A percentile compares a stretch with the other conserved stretches of the same genome.
Evolutionary conservation across 2,329 filamentous ascomycete species (phyloP).

Genomic region (Teratosphaeria viscida): DNA sequence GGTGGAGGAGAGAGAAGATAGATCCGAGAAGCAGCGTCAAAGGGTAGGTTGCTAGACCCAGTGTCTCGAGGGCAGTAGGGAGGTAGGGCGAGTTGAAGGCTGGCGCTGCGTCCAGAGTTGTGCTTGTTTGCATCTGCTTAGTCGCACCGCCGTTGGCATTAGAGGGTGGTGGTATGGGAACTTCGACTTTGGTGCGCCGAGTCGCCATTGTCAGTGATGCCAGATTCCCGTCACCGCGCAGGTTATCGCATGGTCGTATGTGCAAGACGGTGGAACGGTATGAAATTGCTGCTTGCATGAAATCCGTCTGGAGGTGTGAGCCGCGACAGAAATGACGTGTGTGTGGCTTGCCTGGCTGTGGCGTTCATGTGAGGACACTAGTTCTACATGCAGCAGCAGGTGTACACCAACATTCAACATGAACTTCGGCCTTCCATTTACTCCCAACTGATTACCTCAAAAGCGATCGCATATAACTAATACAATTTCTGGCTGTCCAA

Average conservation of each 20-base stretch:
- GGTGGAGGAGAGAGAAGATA: slow-evolving; percentile 68
- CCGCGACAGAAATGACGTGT: background rate
- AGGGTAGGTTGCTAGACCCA: slow-evolving; percentile 63
- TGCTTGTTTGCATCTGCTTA: slow-evolving; percentile 1
- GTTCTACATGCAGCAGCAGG: no score
- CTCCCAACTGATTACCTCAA: background rate
- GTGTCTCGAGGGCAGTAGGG: slow-evolving; percentile 57
- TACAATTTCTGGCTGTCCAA: background rate
- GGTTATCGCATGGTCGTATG: background rate
- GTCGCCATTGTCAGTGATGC: slow-evolving; percentile 5
- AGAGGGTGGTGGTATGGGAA: slow-evolving; percentile 10
- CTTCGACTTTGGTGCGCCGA: slow-evolving; percentile 12
- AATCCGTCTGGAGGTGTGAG: no score
- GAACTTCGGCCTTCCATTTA: background rate
- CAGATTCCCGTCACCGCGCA: background rate
- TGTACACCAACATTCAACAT: no score
- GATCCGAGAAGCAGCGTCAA: slow-evolving; percentile 69
- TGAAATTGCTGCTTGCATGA: background rate
- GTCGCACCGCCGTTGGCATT: slow-evolving; percentile 4
- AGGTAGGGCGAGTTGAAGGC: slow-evolving; percentile 45
- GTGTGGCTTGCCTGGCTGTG: background rate
- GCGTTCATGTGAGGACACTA: background rate
- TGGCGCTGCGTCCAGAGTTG: slow-evolving; percentile 2
- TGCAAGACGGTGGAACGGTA: background rate
- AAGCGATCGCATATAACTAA: background rate